Evolutionary conservation across 352 stramenopile genomes (phyloP).

Genomic region (Lagenidium sp.): DNA sequence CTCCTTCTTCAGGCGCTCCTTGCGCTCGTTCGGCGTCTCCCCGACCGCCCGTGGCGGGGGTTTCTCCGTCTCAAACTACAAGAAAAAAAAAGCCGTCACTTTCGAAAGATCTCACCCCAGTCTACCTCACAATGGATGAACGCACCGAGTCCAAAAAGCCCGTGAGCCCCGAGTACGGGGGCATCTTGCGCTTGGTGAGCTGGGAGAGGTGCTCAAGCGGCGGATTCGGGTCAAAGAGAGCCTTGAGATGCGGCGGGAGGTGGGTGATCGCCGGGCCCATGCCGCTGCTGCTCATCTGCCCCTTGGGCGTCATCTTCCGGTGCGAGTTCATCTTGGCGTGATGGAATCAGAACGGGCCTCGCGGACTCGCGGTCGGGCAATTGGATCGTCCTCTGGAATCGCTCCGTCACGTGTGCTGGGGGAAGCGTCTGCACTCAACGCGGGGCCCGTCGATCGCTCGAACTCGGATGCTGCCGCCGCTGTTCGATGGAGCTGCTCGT

Average conservation of each 20-base stretch:
- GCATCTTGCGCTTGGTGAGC: constrained; percentile 83
- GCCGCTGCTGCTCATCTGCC: constrained; percentile 82
- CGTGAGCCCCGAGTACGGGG: constrained; percentile 54
- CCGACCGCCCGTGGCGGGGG: constrained; percentile 45
- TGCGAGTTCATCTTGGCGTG: constrained; percentile 76
- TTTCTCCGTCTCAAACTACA: constrained; percentile 49
- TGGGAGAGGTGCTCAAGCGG: constrained; percentile 64
- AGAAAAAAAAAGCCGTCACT: neutral
- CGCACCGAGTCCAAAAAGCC: constrained; percentile 30
- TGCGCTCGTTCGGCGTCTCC: constrained; percentile 73
- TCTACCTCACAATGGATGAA: too few species aligned
- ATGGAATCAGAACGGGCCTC: too few species aligned
- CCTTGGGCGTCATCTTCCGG: constrained; percentile 85
- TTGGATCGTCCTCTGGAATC: too few species aligned
- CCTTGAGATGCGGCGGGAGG: constrained; percentile 67
- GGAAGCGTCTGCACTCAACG: too few species aligned
- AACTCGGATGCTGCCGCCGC: too few species aligned
- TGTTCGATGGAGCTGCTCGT: too few species aligned
- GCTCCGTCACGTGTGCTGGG: too few species aligned
- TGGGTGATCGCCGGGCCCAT: constrained; percentile 81
- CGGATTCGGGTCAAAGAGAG: constrained; percentile 73
- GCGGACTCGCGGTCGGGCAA: too few species aligned
- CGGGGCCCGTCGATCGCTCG: too few species aligned
- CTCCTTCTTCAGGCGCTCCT: constrained; percentile 38
- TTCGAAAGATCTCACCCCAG: neutral